Evolutionary conservation across 2,329 filamentous ascomycete species (phyloP).

Genomic region (Clarireedia monteithiana): DNA sequence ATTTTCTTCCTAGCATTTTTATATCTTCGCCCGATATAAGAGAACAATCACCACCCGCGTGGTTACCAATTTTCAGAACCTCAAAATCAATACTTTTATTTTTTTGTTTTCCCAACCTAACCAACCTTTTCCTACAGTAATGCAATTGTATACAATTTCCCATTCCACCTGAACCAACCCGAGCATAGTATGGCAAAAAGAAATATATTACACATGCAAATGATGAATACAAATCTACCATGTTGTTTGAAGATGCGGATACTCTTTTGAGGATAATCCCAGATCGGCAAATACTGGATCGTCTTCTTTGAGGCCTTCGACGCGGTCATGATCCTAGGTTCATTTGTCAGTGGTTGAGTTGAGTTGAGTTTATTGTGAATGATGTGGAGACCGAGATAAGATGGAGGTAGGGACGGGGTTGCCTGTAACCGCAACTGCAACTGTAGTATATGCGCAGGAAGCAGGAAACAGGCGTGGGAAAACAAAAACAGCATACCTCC

Average conservation of each 20-base stretch:
- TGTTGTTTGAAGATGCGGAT: constrained; percentile 27
- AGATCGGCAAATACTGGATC: constrained; percentile 44
- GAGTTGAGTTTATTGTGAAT: constrained; percentile 27
- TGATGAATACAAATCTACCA: neutral
- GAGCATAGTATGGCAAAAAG: too few species aligned
- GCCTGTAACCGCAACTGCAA: too few species aligned
- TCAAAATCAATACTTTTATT: too few species aligned
- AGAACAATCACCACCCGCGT: too few species aligned
- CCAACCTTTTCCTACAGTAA: too few species aligned
- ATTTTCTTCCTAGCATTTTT: too few species aligned
- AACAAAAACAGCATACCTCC: constrained; percentile 44
- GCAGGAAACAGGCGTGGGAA: neutral
- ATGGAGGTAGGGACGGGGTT: too few species aligned
- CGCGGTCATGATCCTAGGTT: constrained; percentile 44
- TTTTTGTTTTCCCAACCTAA: too few species aligned
- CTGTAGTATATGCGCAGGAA: too few species aligned
- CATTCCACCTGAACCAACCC: neutral
- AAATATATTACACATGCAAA: too few species aligned
- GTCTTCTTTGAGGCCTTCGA: constrained; percentile 36
- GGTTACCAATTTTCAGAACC: too few species aligned
- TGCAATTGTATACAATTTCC: neutral
- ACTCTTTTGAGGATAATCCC: constrained; percentile 52
- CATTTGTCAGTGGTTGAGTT: constrained; percentile 26
- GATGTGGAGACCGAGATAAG: neutral
- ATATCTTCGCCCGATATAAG: too few species aligned